Evolutionary conservation across 805 yeast genomes (phyloP), one percentile per base, ranked within the genome.

Genomic region (Ogataea neopini): DNA sequence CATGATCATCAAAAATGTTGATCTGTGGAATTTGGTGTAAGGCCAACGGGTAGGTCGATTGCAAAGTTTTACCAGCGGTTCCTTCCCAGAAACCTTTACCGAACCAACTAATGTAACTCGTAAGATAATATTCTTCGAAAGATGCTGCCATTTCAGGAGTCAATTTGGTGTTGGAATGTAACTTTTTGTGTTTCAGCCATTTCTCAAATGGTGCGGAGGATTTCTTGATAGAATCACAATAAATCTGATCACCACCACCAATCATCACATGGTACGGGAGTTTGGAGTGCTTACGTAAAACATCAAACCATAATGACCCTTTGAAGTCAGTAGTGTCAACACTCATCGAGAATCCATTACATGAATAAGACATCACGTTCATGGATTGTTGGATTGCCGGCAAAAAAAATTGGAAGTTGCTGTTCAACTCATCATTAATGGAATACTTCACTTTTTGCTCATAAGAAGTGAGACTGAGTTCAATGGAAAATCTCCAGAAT

Each of bases 231-330:
- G 88, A 75, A 67, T 92, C 99, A 44, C 91, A 82, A 64, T 92
- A 92, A 43, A 92, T 77, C 69, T 92, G 99, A 68, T 92, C 99
- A 26, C 99, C 99, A 44, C 98, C 98, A 23, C 98, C 98, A 23
- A 94, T 72, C 96, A 92, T 91, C 4, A 89, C 97, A 64, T 92
- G 97, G 67, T 88, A 88, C 33, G 78, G 79, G 33, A 74, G 71
- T 6, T 65, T 57, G 14, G 71, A 64, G 61, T 92, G 97, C 50
- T 80, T 79, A 22, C 76, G 71, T 56, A 91, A 58, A 3, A 92
- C 95, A 61, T 94, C 97, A 33, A 71, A 74, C 98, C 98, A 92
- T 53, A 94, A 67, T 2, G 88, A 83, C 7, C 91, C 88, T 49
- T 82, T 80, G 68, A 82, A 94, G 4, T 66, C 65, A 0, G 70